A percentile compares a stretch with the other conserved stretches of the same genome.
Conservation (phyloP, 2,329 filamentous ascomycete species). For the Fusarium chuoi region DNA sequence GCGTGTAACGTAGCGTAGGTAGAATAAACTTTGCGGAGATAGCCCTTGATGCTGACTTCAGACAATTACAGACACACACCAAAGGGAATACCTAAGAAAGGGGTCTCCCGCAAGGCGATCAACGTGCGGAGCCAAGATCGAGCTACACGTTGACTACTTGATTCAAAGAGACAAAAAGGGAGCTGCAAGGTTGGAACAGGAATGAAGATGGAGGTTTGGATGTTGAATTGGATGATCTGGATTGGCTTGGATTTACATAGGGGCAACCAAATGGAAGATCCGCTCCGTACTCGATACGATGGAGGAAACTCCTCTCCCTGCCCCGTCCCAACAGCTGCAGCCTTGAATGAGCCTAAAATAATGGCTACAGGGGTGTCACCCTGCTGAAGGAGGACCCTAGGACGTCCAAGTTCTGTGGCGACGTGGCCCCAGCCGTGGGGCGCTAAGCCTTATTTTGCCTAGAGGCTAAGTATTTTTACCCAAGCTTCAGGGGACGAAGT, state of each 20-base stretch:
- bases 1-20: slow-evolving; percentile 32
- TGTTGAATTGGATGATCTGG: slow-evolving; percentile 27
- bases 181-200: slow-evolving; percentile 23
- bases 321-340: slow-evolving; percentile 17
- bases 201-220: slow-evolving; percentile 32
- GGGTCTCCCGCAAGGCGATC: not conserved
- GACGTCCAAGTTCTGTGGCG: slow-evolving; percentile 17
- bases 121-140: not conserved
- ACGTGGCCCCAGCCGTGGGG: slow-evolving; percentile 32
- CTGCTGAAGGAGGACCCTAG: not conserved
- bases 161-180: slow-evolving; percentile 27
- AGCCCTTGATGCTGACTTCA: slow-evolving; percentile 26
- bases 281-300: slow-evolving; percentile 15
- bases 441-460: slow-evolving; percentile 22
- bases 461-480: slow-evolving; percentile 23
- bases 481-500: slow-evolving; percentile 23
- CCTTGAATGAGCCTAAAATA: slow-evolving; percentile 6
- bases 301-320: slow-evolving; percentile 10
- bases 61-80: not conserved
- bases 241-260: slow-evolving; percentile 39
- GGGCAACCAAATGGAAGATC: slow-evolving; percentile 32
- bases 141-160: slow-evolving; percentile 8
- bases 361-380: slow-evolving; percentile 24
- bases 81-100: not conserved
- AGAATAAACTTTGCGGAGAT: slow-evolving; percentile 28